phyloP scores from a whole-genome alignment of 2,329 filamentous ascomycete genomes.

The Cladosporium sp. region DNA sequence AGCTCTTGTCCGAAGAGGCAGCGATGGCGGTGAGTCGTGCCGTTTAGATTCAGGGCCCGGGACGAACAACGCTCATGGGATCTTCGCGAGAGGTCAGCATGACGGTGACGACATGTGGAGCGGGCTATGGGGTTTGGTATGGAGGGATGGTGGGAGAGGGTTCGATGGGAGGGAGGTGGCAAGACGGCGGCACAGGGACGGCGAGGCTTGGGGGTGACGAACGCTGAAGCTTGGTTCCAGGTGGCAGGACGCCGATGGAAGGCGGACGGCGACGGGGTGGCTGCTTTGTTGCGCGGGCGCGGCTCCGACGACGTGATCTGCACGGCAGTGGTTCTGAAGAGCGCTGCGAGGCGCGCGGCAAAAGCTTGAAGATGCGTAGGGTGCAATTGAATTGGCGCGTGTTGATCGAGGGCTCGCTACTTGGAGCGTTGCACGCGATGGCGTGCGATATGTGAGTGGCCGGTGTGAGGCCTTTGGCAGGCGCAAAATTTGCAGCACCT shows the following conservation, averaged over 20 bases:
- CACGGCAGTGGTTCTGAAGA: background rate
- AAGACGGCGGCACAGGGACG: background rate
- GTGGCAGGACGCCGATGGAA: background rate
- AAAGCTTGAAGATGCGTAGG: background rate
- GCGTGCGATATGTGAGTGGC: background rate
- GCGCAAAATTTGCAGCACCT: background rate
- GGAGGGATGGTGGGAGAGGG: background rate
- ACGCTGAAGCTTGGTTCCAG: background rate
- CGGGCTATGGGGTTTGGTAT: background rate
- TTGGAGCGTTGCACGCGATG: background rate
- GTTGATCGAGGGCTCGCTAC: background rate
- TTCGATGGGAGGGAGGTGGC: background rate
- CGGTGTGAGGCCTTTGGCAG: background rate
- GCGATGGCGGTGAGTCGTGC: slow-evolving; percentile 8
- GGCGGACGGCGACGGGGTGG: background rate
- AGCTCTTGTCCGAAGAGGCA: background rate
- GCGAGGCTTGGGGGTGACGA: background rate
- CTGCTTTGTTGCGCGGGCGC: background rate
- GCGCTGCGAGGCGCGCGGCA: background rate
- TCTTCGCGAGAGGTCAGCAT: slow-evolving; percentile 6
- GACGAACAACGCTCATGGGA: background rate
- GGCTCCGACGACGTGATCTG: background rate
- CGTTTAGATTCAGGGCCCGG: background rate
- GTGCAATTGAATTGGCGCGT: background rate
- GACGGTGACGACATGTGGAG: slow-evolving; percentile 6